Evolutionary conservation across 2,329 filamentous ascomycete species (phyloP).

Genomic region (Rhexocercosporidium sp.): DNA sequence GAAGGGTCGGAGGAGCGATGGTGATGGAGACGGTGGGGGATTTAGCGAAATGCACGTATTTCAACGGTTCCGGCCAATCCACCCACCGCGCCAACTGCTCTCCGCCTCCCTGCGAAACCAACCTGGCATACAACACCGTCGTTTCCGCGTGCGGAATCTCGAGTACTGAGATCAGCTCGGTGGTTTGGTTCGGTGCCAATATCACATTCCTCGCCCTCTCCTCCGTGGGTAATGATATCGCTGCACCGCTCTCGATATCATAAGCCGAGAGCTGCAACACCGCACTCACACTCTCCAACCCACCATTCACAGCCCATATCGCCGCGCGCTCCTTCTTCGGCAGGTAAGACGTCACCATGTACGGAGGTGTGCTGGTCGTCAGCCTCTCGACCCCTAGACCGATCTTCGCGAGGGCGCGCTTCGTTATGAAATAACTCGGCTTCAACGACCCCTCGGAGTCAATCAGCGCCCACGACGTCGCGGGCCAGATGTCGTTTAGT

Average conservation of each 20-base stretch:
- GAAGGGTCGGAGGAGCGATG: slow-evolving; percentile 54
- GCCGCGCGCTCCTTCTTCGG: slow-evolving; percentile 24
- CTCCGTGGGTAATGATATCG: too few relatives aligned
- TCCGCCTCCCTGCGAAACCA: slow-evolving; percentile 50
- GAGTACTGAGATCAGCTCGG: slow-evolving; percentile 61
- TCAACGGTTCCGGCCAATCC: slow-evolving; percentile 74
- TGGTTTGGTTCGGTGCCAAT: slow-evolving; percentile 56
- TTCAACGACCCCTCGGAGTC: slow-evolving; percentile 61
- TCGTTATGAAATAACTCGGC: slow-evolving; percentile 57
- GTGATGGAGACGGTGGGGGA: background rate
- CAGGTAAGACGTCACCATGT: slow-evolving; percentile 32
- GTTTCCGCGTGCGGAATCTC: slow-evolving; percentile 57
- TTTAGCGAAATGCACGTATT: slow-evolving; percentile 64
- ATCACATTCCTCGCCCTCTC: slow-evolving; percentile 33
- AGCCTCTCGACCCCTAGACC: slow-evolving; percentile 36
- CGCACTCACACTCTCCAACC: background rate
- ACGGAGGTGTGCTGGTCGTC: slow-evolving; percentile 21
- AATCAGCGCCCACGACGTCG: slow-evolving; percentile 68
- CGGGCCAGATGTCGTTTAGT: slow-evolving; percentile 73
- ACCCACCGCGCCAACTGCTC: slow-evolving; percentile 63
- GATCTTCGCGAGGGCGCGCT: slow-evolving; percentile 47
- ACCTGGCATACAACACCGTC: slow-evolving; percentile 63
- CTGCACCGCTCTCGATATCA: slow-evolving; percentile 65
- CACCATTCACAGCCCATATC: slow-evolving; percentile 36
- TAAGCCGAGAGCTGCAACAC: slow-evolving; percentile 53